A percentile compares a stretch with the other conserved stretches of the same genome.
Conservation (phyloP, 2,329 filamentous ascomycete species). For the Cytospora mali region DNA sequence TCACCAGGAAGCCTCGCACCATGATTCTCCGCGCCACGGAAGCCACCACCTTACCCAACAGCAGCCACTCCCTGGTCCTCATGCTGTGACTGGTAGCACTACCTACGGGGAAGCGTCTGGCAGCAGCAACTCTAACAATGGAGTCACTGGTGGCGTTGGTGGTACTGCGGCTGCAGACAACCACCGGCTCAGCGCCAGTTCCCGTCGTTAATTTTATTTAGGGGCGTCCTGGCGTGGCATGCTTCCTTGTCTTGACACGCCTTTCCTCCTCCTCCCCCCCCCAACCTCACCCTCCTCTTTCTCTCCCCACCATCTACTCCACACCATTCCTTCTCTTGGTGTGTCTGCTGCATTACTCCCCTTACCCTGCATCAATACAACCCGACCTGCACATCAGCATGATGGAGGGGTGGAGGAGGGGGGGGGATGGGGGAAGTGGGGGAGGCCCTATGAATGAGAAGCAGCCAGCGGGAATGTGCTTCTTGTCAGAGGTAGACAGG, state of each 20-base stretch:
- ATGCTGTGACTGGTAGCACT: conserved; percentile 20
- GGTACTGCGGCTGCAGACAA: conserved; percentile 21
- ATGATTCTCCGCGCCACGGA: conserved; percentile 19
- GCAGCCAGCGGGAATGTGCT: neutral
- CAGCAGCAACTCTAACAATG: conserved; percentile 18
- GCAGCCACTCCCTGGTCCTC: conserved; percentile 12
- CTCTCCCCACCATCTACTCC: neutral
- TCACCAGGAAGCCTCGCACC: conserved; percentile 17
- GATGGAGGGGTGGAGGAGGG: neutral
- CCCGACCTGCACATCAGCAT: conserved; percentile 12
- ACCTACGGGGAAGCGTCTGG: conserved; percentile 26
- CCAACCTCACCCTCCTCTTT: too few species aligned
- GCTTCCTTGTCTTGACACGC: conserved; percentile 1
- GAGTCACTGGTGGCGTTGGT: conserved; percentile 19
- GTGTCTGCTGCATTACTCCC: neutral
- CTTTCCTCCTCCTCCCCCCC: too few species aligned
- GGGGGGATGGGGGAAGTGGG: neutral
- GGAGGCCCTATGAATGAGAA: too few species aligned
- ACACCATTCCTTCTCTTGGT: neutral
- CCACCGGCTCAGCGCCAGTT: conserved; percentile 21
- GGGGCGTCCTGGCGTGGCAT: neutral
- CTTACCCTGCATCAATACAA: conserved; percentile 6
- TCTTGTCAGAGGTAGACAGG: neutral
- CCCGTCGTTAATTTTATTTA: conserved; percentile 17
- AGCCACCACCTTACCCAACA: conserved; percentile 21